Evolutionary conservation across 345 rosid genomes (phyloP), one percentile per base, ranked within the genome.

Genomic region (Acer yangbiense): DNA sequence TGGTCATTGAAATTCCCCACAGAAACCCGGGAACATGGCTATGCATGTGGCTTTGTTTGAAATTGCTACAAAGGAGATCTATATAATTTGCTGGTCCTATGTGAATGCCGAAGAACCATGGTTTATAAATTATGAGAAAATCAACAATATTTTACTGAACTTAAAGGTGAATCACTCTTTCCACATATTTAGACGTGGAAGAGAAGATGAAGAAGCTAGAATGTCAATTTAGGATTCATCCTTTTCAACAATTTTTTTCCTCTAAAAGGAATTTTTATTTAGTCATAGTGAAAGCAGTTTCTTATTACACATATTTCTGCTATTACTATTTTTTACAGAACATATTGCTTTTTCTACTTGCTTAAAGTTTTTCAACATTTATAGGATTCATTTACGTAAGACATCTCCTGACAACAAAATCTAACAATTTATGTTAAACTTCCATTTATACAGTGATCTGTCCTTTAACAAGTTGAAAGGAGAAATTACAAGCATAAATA

Each of bases 381-480:
- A 18, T 25, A 11, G 66, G 16, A 23, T 63, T 12, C 39, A 9
- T 9, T 23, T 27, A 63, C 11, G 29, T 25, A 23, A 63, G 17
- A 5, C 0, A 23, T 61, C 29, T 9, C 25, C 23, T 21, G 16
- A 61, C 17, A 25, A 25, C 6, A 11, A 3, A 25, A 10, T 63
- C 0, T 63, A 27, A 63, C 66, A 20, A 25, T 63, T 4, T 29
- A 16, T 65, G 9, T 63, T 69, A 11, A 2, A 48, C 68, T 72
- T 18, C 35, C 16, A n/a, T 25, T 76, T 65, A 65, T 67, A 65
- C 76, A 80, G 83, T 41, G 80, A 80, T 67, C 69, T 80, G 58
- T 76, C 76, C 32, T 80, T 80, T 43, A 80, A 80, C 76, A 14
- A 41, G 21, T 71, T 80, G 66, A 16, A 63, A 63, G 66, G 66